Evolutionary conservation across 306 rosid genomes (phyloP).

Genomic region (Mimosa pudica): DNA sequence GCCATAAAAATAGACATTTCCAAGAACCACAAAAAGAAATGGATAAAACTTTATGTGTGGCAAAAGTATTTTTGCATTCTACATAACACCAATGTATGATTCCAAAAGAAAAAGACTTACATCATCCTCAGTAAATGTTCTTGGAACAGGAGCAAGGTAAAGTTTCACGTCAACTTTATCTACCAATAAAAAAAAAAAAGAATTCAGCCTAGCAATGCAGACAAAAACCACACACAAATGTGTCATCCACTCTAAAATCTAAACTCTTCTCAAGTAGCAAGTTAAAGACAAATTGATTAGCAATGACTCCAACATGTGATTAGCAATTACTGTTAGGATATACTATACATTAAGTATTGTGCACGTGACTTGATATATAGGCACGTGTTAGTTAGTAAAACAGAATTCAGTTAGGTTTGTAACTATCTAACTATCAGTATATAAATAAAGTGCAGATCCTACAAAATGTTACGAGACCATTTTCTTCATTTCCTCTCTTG

Average conservation of each 20-base stretch:
- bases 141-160: conserved; percentile 78
- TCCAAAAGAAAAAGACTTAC: conserved; percentile 50
- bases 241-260: neutral
- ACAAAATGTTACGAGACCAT: too few relatives aligned
- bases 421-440: too few relatives aligned
- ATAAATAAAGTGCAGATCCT: too few relatives aligned
- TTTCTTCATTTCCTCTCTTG: too few relatives aligned
- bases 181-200: conserved; percentile 30
- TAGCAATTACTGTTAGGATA: neutral
- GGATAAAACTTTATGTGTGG: neutral
- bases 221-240: neutral
- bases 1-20: neutral
- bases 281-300: neutral
- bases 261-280: neutral
- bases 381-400: too few relatives aligned
- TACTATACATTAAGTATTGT: too few relatives aligned
- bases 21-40: neutral
- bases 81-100: neutral
- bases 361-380: too few relatives aligned
- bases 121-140: conserved; percentile 62
- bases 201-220: neutral
- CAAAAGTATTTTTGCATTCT: neutral
- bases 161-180: conserved; percentile 67
- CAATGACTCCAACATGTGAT: neutral
- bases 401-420: too few relatives aligned